Percentiles rank a stretch among this genome's conserved stretches.
Conservation (phyloP, 2,329 filamentous ascomycete species). For the Chaetomium olivaceum region DNA sequence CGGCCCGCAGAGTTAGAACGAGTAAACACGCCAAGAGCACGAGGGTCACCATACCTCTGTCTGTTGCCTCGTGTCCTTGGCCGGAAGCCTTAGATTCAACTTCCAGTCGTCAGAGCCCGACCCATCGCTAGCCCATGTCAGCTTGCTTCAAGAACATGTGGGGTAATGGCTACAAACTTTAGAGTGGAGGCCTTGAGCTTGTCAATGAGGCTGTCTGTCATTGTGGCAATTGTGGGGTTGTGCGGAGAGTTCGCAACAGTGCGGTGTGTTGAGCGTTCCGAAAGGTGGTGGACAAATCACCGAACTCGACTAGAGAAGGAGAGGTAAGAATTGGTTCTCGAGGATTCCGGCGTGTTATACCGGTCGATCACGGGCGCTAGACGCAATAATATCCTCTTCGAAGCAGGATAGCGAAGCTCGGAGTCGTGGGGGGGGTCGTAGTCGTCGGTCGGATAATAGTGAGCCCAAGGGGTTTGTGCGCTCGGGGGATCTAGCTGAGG, state of each 20-base stretch:
- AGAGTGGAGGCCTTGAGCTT: constrained; percentile 56
- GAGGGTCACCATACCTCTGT: constrained; percentile 62
- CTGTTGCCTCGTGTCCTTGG: constrained; percentile 75
- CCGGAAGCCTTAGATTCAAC: constrained; percentile 68
- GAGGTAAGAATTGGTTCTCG: background rate
- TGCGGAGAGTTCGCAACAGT: background rate
- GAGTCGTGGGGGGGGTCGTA: background rate
- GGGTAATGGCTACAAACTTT: constrained; percentile 35
- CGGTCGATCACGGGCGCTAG: constrained; percentile 8
- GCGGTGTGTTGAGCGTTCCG: background rate
- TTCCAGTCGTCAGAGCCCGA: constrained; percentile 68
- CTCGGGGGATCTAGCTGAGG: background rate
- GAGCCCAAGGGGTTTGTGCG: background rate
- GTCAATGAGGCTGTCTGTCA: constrained; percentile 52
- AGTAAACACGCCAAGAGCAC: background rate
- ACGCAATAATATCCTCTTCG: background rate
- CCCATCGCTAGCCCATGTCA: constrained; percentile 50
- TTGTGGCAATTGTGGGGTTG: constrained; percentile 33
- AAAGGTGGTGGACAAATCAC: background rate
- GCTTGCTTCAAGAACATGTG: constrained; percentile 32
- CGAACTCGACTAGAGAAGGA: background rate
- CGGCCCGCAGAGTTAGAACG: background rate
- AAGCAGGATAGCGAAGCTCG: background rate
- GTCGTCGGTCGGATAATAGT: constrained; percentile 1
- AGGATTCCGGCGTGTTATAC: constrained; percentile 6